Evolutionary conservation across 2,329 filamentous ascomycete genomes (phyloP), one percentile per base, ranked within the genome.

Genomic region (Pleoardoris graminearum): DNA sequence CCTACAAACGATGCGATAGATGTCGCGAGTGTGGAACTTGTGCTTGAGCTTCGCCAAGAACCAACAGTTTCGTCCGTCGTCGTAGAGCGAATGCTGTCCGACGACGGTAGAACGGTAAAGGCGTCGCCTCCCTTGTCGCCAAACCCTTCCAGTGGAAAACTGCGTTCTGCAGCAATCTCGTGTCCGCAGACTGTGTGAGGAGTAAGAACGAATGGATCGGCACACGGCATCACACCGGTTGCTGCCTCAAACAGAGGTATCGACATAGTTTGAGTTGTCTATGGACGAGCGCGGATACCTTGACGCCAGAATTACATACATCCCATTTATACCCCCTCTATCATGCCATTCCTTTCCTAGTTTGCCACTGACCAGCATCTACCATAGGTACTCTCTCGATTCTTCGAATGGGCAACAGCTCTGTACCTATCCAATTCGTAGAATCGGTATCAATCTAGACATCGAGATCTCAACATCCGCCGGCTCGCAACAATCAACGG

Each of bases 41-140:
- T 35, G 19, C n/a, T 36, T 12, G 43, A 46, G 25, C 29, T 46
- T 25, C 30, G 19, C 43, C 43, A 46, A 35, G 43, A 46, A 25
- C 14, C 35, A 7, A 16, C 7, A 10, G 19, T 46, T 7, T 36
- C 30, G 19, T 25, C n/a, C 14, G 43, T 35, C n/a, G n/a, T 36
- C 21, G 43, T 36, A 4, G 43, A 46, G 12, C 30, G 14, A 35
- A 46, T 35, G 21, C 43, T 46, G 22, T 35, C 43, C 21, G 43
- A 46, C 19, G 43, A 46, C 14, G 29, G 43, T 11, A 46, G 19
- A 4, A 46, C 14, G 21, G 11, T 8, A 25, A 21, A 23, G 6
- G 30, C 19, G 21, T 25, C 21, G 30, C 17, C 21, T 25, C 3
- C 21, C n/a, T 25, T 21, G 4, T 25, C 43, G 7, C 12, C 30